Conservation (phyloP, 164 flowering plant genomes). For the Piper longum region DNA sequence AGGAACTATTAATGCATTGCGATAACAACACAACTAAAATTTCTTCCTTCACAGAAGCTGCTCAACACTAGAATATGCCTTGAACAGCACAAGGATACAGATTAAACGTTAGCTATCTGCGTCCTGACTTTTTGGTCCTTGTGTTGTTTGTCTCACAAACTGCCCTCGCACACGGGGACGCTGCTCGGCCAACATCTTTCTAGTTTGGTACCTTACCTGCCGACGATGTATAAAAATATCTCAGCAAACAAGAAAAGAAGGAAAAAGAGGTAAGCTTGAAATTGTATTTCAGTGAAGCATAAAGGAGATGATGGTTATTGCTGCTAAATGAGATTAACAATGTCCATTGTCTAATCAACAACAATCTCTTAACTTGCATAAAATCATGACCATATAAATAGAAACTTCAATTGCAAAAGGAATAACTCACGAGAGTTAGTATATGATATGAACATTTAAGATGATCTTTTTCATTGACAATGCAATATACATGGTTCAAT, state of each 20-base stretch:
- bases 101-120: slow-evolving; percentile 14
- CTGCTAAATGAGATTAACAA: no score
- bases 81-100: slow-evolving; percentile 6
- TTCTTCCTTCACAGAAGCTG: not conserved
- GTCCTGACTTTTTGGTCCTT: slow-evolving; percentile 15
- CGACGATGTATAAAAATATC: not conserved
- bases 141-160: slow-evolving; percentile 40
- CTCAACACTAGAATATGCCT: slow-evolving; percentile 8
- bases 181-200: slow-evolving; percentile 68
- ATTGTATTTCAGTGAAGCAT: no score
- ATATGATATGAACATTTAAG: no score
- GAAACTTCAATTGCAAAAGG: no score
- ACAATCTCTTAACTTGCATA: no score
- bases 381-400: no score
- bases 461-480: no score
- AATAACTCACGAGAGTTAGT: no score
- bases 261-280: not conserved
- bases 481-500: no score
- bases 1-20: no score
- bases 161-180: slow-evolving; percentile 78
- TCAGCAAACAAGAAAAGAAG: not conserved
- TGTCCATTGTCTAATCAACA: no score
- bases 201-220: slow-evolving; percentile 69
- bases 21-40: not conserved
- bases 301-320: no score